Conservation (phyloP, 2,329 filamentous ascomycete species). For the Coniochaeta ligniaria region DNA sequence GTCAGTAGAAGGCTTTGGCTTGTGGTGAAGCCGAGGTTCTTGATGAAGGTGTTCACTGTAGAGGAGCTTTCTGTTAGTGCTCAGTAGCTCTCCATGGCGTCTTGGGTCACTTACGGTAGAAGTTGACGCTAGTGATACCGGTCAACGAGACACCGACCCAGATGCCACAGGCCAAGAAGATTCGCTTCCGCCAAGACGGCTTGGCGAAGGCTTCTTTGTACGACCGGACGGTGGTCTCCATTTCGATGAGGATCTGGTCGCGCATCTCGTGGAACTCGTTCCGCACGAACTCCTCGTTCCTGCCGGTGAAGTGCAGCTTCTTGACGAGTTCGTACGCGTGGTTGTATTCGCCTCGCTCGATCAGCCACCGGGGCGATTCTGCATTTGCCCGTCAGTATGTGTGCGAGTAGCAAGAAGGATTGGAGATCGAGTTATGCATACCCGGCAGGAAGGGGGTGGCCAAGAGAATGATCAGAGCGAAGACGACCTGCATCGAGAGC, state of each 20-base stretch:
- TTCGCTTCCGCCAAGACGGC: constrained; percentile 33
- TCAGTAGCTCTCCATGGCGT: not conserved
- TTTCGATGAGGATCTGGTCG: constrained; percentile 25
- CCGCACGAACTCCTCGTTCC: constrained; percentile 25
- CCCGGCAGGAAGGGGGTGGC: constrained; percentile 16
- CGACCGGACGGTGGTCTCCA: constrained; percentile 28
- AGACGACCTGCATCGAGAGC: constrained; percentile 20
- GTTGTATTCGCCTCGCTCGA: constrained; percentile 27
- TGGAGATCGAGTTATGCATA: not conserved
- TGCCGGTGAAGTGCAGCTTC: constrained; percentile 17
- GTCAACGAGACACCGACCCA: constrained; percentile 40
- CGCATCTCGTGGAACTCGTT: constrained; percentile 31
- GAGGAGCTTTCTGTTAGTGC: not conserved
- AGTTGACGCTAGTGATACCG: constrained; percentile 38
- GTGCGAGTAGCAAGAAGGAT: not conserved
- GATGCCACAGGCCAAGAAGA: constrained; percentile 38
- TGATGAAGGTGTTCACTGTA: not conserved
- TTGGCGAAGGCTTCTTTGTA: constrained; percentile 28
- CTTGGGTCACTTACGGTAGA: constrained; percentile 22
- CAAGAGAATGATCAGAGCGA: constrained; percentile 12
- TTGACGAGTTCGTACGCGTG: constrained; percentile 26
- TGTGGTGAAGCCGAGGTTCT: not conserved
- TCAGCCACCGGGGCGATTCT: constrained; percentile 17
- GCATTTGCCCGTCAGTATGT: not conserved
- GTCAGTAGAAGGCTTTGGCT: not conserved